phyloP scores from a whole-genome alignment of 75 land plant species.

The Pinus tabuliformis region DNA sequence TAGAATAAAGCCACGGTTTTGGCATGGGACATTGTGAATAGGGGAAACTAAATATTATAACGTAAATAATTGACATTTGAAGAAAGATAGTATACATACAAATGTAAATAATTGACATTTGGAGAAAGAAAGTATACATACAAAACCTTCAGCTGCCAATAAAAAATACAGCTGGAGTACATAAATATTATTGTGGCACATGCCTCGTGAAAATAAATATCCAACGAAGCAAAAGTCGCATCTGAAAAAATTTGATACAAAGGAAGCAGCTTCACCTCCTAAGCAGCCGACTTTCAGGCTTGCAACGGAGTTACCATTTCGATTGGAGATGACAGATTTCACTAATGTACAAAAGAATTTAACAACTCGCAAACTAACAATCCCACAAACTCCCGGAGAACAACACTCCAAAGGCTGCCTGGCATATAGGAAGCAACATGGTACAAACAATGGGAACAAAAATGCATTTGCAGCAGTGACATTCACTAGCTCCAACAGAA shows the following conservation, averaged over 20 bases:
- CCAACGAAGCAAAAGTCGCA: neutral
- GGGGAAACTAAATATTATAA: neutral
- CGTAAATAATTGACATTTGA: neutral
- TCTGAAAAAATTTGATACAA: neutral
- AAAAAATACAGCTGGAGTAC: neutral
- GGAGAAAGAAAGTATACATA: neutral
- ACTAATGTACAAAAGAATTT: conserved; percentile 11
- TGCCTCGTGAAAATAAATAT: neutral
- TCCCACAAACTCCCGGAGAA: neutral
- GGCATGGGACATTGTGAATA: neutral
- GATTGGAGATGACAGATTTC: neutral
- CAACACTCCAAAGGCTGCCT: neutral
- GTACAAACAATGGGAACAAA: conserved; percentile 1
- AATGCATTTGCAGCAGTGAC: neutral
- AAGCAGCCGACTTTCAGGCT: neutral
- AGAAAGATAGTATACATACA: neutral
- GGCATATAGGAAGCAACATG: conserved; percentile 1
- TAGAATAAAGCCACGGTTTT: neutral
- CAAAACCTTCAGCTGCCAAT: neutral
- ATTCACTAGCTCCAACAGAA: neutral
- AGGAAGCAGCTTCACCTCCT: neutral
- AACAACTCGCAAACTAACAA: neutral
- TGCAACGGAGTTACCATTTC: neutral
- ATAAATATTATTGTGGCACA: neutral
- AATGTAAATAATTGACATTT: neutral